Evolutionary conservation across 2,329 filamentous ascomycete genomes (phyloP).

Genomic region (Penicillium sp.): DNA sequence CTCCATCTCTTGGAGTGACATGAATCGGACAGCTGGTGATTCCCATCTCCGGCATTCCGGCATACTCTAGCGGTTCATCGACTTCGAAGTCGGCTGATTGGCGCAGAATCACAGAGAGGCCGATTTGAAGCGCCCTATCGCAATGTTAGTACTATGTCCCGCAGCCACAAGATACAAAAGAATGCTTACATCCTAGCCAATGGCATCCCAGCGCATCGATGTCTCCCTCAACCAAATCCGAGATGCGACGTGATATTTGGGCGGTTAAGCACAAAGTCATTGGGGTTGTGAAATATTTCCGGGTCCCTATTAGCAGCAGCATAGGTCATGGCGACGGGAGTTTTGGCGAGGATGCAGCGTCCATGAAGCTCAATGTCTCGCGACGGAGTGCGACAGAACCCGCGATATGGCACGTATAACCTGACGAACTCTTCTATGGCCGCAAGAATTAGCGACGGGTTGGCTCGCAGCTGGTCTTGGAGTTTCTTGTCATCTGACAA

Average conservation of each 20-base stretch:
- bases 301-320: conserved; percentile 21
- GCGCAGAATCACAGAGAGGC: background rate
- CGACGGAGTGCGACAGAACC: conserved; percentile 18
- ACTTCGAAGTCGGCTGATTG: conserved; percentile 8
- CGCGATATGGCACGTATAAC: conserved; percentile 20
- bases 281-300: conserved; percentile 4
- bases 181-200: conserved; percentile 17
- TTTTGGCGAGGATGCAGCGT: conserved; percentile 2
- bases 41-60: conserved; percentile 12
- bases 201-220: conserved; percentile 21
- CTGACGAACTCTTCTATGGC: conserved; percentile 20
- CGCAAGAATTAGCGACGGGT: conserved; percentile 15
- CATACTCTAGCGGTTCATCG: conserved; percentile 1
- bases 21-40: conserved; percentile 9
- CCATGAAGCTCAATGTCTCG: conserved; percentile 9
- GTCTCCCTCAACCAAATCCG: conserved; percentile 17
- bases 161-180: background rate
- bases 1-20: background rate
- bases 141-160: background rate
- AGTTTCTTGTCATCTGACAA: conserved; percentile 12
- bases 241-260: conserved; percentile 19
- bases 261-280: conserved; percentile 14
- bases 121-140: conserved; percentile 4
- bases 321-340: conserved; percentile 20
- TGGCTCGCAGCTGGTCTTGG: conserved; percentile 1